These are phyloP conservation scores for Collybia nuda DNA, from an alignment of 768 basidiomycete species.

Conservation along the genomic window DNA sequence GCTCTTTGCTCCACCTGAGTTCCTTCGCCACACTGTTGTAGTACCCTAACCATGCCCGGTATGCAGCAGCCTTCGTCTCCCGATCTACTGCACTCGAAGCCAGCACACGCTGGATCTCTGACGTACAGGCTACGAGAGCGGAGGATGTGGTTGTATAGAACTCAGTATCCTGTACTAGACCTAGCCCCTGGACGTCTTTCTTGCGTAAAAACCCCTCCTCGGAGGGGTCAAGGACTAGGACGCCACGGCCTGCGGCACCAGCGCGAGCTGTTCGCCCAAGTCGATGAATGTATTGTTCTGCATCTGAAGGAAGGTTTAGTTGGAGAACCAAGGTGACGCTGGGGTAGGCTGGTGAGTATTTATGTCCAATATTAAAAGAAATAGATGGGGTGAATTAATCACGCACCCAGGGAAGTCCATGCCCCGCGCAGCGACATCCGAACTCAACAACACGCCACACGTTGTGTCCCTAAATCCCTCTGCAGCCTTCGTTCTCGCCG, in stretches of 20 bases:
- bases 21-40: slow-evolving; percentile 41
- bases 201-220: slow-evolving; percentile 49
- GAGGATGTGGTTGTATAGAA: slow-evolving; percentile 13
- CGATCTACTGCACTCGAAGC: slow-evolving; percentile 30
- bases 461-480: slow-evolving; percentile 44
- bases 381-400: background rate
- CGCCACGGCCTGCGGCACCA: slow-evolving; percentile 59
- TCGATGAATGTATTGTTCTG: slow-evolving; percentile 79
- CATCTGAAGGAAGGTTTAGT: slow-evolving; percentile 63
- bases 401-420: slow-evolving; percentile 63
- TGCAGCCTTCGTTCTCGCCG: slow-evolving; percentile 44
- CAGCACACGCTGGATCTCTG: slow-evolving; percentile 14
- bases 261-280: slow-evolving; percentile 80
- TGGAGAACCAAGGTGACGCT: slow-evolving; percentile 63
- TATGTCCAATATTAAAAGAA: background rate
- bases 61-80: slow-evolving; percentile 48
- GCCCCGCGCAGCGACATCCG: slow-evolving; percentile 62
- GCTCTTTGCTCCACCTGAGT: slow-evolving; percentile 35
- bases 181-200: slow-evolving; percentile 37
- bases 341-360: background rate
- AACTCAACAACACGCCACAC: slow-evolving; percentile 50
- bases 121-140: slow-evolving; percentile 15
- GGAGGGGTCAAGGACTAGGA: slow-evolving; percentile 51
- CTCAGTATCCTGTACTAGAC: slow-evolving; percentile 32
- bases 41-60: slow-evolving; percentile 57